Conservation (phyloP, 2,329 filamentous ascomycete species). For the Botrytis deweyae region DNA sequence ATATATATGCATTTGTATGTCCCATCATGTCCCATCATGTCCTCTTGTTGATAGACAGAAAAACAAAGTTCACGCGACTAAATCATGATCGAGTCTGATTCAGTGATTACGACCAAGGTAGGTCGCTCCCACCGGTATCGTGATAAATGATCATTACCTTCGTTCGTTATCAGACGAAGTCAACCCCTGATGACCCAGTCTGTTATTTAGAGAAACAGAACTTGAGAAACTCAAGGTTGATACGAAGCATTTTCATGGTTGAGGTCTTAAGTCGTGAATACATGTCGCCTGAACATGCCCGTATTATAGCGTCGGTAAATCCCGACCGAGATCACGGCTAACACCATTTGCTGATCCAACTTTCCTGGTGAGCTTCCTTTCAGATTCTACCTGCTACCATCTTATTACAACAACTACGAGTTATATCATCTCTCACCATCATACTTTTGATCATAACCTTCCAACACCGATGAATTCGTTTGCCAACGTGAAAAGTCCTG, state of each 20-base stretch:
- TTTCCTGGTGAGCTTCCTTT: not conserved
- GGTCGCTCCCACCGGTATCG: not conserved
- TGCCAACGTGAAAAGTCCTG: not conserved
- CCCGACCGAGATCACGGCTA: not conserved
- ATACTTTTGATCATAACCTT: not conserved
- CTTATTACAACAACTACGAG: not conserved
- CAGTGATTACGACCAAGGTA: not conserved
- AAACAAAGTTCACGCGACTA: conserved; percentile 14
- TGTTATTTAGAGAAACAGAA: not conserved
- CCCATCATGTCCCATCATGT: not conserved
- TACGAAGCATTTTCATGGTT: not conserved
- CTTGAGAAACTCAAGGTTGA: not conserved
- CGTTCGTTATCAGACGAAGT: not conserved
- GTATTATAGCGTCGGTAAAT: not conserved
- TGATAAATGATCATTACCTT: not conserved
- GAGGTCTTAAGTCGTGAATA: not conserved
- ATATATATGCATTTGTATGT: not conserved
- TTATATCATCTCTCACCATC: not conserved
- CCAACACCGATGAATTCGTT: not conserved
- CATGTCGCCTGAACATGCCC: not conserved
- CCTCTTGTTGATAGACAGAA: not conserved
- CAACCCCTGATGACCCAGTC: not conserved
- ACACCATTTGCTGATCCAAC: not conserved
- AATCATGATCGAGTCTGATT: not conserved
- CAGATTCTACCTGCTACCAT: not conserved